phyloP scores from a whole-genome alignment of 495 filamentous ascomycete genomes.

The Lophiotrema nucula region DNA sequence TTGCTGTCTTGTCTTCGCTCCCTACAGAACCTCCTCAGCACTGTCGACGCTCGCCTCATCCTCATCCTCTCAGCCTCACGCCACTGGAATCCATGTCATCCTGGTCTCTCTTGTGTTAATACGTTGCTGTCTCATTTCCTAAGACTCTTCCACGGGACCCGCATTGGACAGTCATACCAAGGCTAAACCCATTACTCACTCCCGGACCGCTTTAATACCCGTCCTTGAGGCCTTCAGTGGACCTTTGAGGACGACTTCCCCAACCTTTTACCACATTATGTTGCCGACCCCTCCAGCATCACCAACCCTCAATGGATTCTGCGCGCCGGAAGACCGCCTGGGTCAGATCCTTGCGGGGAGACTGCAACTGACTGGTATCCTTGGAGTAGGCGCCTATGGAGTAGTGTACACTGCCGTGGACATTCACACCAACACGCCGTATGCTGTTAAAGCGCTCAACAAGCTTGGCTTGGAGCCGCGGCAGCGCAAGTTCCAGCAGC shows the following conservation, averaged over 20 bases:
- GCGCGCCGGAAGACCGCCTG: conserved; percentile 78
- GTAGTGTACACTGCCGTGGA: conserved; percentile 95
- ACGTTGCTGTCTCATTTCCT: conserved; percentile 26
- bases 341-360: conserved; percentile 79
- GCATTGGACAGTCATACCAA: conserved; percentile 12
- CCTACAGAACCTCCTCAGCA: conserved; percentile 6
- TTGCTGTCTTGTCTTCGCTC: background rate
- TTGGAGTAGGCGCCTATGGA: conserved; percentile 93
- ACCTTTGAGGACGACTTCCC: conserved; percentile 26
- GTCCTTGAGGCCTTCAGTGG: conserved; percentile 41
- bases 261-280: conserved; percentile 40
- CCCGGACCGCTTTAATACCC: conserved; percentile 13
- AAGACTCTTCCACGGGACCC: conserved; percentile 10
- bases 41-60: conserved; percentile 3
- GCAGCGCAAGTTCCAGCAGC: conserved; percentile 84
- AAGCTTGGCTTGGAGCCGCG: conserved; percentile 85
- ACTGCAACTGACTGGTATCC: conserved; percentile 77
- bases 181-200: background rate
- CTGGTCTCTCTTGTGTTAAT: conserved; percentile 31
- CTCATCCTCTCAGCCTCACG: background rate
- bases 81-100: conserved; percentile 14
- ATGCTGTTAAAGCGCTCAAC: conserved; percentile 96
- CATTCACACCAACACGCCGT: conserved; percentile 73
- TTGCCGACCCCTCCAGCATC: conserved; percentile 63
- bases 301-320: conserved; percentile 52